Percentiles rank a stretch among this genome's conserved stretches.
These are phyloP conservation scores for Cytospora piceicola DNA, from an alignment of 2,329 filamentous ascomycete species.

Conservation along the genomic window DNA sequence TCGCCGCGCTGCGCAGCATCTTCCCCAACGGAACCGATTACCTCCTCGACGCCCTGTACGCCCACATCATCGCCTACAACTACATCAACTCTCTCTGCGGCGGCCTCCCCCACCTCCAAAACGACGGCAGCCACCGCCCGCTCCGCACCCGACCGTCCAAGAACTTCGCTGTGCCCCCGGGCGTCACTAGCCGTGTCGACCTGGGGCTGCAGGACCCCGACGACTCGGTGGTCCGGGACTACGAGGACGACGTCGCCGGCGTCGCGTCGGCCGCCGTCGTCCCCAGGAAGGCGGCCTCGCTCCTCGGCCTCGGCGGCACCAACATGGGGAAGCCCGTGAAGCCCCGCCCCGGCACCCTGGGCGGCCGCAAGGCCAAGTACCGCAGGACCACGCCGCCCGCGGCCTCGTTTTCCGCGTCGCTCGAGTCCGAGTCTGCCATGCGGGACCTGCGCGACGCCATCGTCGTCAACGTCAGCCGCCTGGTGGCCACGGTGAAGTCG, in stretches of 20 bases:
- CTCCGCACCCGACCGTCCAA: constrained; percentile 15
- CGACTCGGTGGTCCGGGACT: constrained; percentile 24
- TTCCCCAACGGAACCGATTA: constrained; percentile 58
- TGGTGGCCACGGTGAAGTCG: constrained; percentile 53
- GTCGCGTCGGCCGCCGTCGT: constrained; percentile 38
- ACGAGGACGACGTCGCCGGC: constrained; percentile 34
- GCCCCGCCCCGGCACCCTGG: constrained; percentile 18
- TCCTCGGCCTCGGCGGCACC: constrained; percentile 51
- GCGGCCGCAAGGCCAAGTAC: constrained; percentile 32
- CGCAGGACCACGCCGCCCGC: constrained; percentile 18
- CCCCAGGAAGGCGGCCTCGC: constrained; percentile 56
- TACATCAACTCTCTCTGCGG: constrained; percentile 51
- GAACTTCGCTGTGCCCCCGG: constrained; percentile 19
- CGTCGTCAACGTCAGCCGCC: constrained; percentile 52
- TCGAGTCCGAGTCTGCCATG: constrained; percentile 41
- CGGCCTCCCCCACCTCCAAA: constrained; percentile 6
- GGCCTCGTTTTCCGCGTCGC: constrained; percentile 9
- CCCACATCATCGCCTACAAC: constrained; percentile 63
- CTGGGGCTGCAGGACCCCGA: constrained; percentile 27
- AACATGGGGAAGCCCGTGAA: constrained; percentile 32
- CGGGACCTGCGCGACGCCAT: constrained; percentile 54
- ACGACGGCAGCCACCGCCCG: background rate
- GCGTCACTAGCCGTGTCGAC: constrained; percentile 31
- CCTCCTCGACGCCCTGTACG: constrained; percentile 62
- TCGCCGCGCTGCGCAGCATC: constrained; percentile 49